A percentile compares a stretch with the other conserved stretches of the same genome.
Evolutionary conservation across 345 rosid species (phyloP).

Genomic region (Eucalyptus regnans): DNA sequence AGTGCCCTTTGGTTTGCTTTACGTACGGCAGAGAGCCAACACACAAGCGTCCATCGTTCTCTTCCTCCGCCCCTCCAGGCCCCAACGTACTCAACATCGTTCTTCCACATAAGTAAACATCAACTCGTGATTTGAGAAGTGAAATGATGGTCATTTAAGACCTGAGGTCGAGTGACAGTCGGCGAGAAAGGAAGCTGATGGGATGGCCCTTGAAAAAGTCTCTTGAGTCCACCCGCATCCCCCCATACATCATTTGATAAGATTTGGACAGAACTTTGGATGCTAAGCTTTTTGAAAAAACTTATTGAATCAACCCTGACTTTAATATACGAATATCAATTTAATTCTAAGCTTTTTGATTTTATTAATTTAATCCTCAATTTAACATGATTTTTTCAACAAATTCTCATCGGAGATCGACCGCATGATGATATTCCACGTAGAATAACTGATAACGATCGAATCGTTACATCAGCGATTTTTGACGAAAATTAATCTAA

Average conservation of each 20-base stretch:
- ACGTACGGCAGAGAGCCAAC: no score
- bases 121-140: background rate
- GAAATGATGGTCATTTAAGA: background rate
- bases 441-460: no score
- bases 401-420: no score
- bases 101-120: no score
- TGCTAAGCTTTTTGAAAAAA: background rate
- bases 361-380: no score
- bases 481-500: no score
- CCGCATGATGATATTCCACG: fast-evolving
- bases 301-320: background rate
- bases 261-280: background rate
- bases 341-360: fast-evolving
- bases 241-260: background rate
- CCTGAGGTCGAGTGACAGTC: background rate
- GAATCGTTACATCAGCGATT: fast-evolving
- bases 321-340: no score
- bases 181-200: background rate
- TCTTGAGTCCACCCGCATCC: background rate
- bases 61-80: no score
- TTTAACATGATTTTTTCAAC: no score
- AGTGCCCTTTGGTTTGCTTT: no score
- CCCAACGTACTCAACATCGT: background rate
- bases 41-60: no score
- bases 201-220: background rate